phyloP scores from a whole-genome alignment of 192 early-diverging fungal genomes.

The Cetraspora pellucida region DNA sequence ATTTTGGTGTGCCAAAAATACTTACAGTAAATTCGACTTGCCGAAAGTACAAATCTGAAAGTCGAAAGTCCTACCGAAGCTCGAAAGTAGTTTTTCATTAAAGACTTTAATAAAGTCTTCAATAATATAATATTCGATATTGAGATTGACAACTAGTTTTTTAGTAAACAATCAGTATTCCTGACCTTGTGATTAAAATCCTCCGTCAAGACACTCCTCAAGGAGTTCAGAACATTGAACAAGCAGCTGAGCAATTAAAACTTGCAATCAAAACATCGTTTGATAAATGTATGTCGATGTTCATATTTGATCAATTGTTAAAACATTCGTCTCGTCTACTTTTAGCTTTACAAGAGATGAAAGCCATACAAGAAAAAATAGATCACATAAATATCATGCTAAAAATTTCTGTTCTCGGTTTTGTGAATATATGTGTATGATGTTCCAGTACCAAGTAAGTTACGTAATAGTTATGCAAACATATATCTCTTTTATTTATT shows the following conservation, averaged over 20 bases:
- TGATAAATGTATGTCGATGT: conserved; percentile 52
- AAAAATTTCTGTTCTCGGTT: conserved; percentile 66
- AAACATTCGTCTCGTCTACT: no score
- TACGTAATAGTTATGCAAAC: no score
- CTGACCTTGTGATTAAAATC: conserved; percentile 60
- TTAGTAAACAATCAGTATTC: conserved; percentile 60
- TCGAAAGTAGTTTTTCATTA: no score
- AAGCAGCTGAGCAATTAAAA: conserved; percentile 67
- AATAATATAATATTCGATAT: no score
- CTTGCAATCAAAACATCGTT: conserved; percentile 64
- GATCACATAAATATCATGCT: conserved; percentile 65
- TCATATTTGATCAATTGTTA: no score
- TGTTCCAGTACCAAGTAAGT: conserved; percentile 64
- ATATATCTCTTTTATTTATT: no score
- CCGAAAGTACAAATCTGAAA: no score
- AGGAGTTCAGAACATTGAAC: conserved; percentile 62
- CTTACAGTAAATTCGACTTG: no score
- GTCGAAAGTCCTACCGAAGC: no score
- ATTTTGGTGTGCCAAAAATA: no score
- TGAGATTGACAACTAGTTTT: no score
- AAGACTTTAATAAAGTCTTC: no score
- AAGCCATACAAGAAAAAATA: conserved; percentile 63
- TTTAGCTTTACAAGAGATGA: conserved; percentile 45
- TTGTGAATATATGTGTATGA: conserved; percentile 64
- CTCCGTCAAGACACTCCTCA: conserved; percentile 62